These are phyloP conservation scores for Hypoxylon rickii DNA, from an alignment of 495 filamentous ascomycete genomes.

Conservation along the genomic window DNA sequence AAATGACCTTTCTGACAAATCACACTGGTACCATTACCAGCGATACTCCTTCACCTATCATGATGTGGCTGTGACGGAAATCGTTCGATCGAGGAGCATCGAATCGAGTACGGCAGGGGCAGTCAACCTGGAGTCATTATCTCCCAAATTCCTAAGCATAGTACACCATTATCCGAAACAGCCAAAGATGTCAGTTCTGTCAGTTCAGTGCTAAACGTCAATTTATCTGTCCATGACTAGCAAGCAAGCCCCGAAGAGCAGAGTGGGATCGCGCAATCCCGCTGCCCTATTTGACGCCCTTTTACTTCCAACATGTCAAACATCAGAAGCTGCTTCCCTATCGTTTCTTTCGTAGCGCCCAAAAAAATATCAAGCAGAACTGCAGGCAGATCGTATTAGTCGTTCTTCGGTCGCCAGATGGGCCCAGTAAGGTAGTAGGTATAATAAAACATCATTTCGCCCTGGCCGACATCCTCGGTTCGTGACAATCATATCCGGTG, in stretches of 20 bases:
- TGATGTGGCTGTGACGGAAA: slow-evolving; percentile 11
- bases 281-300: slow-evolving; percentile 9
- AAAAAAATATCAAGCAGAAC: slow-evolving; percentile 11
- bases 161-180: no score
- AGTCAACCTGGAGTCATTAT: not conserved
- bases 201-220: slow-evolving; percentile 12
- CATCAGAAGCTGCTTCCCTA: slow-evolving; percentile 11
- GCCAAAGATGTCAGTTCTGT: not conserved
- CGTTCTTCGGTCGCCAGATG: no score
- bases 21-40: slow-evolving; percentile 8
- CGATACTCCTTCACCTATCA: not conserved
- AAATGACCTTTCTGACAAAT: slow-evolving; percentile 13
- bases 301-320: slow-evolving; percentile 18
- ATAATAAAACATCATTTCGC: slow-evolving; percentile 8
- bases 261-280: slow-evolving; percentile 1
- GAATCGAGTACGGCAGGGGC: not conserved
- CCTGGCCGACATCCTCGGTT: slow-evolving; percentile 3
- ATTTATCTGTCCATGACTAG: slow-evolving; percentile 15
- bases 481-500: slow-evolving; percentile 19
- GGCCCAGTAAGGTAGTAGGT: no score
- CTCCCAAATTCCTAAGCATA: no score
- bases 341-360: no score
- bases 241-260: slow-evolving; percentile 13
- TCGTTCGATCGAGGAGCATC: not conserved
- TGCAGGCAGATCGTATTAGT: slow-evolving; percentile 1